A percentile compares a stretch with the other conserved stretches of the same genome.
These are phyloP conservation scores for Aspergillus ibericus DNA, from an alignment of 2,329 filamentous ascomycete species.

Conservation along the genomic window DNA sequence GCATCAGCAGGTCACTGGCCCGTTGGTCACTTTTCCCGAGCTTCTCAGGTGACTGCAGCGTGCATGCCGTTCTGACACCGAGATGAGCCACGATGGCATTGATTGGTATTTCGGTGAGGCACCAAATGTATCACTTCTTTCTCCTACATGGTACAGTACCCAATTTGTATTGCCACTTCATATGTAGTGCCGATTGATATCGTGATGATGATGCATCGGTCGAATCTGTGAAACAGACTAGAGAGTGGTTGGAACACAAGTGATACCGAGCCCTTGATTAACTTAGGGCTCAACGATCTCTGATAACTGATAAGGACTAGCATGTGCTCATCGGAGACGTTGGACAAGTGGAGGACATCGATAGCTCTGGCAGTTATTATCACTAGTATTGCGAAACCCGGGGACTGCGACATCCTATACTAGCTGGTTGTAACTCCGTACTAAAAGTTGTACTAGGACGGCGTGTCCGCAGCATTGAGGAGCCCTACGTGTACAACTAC, in stretches of 20 bases:
- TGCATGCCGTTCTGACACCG: not conserved
- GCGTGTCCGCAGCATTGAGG: not conserved
- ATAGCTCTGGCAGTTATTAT: not conserved
- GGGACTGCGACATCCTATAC: too few relatives aligned
- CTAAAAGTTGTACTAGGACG: too few relatives aligned
- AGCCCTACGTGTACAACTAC: not conserved
- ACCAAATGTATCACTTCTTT: not conserved
- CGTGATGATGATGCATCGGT: not conserved
- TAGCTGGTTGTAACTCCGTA: too few relatives aligned
- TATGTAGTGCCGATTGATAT: not conserved
- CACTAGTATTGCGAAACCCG: too few relatives aligned
- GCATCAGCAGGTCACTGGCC: conserved; percentile 9
- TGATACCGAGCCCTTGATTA: not conserved
- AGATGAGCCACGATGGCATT: too few relatives aligned
- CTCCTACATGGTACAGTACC: too few relatives aligned
- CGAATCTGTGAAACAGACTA: not conserved
- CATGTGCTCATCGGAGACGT: not conserved
- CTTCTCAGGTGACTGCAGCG: conserved; percentile 8
- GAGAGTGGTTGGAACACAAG: not conserved
- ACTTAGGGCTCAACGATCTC: not conserved
- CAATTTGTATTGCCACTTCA: not conserved
- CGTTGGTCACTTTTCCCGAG: not conserved
- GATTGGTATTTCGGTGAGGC: not conserved
- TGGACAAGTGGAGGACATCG: not conserved
- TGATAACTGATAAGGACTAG: not conserved